Base-by-base conservation (phyloP, 768 basidiomycete species). In the Amanita fuliginea region DNA sequence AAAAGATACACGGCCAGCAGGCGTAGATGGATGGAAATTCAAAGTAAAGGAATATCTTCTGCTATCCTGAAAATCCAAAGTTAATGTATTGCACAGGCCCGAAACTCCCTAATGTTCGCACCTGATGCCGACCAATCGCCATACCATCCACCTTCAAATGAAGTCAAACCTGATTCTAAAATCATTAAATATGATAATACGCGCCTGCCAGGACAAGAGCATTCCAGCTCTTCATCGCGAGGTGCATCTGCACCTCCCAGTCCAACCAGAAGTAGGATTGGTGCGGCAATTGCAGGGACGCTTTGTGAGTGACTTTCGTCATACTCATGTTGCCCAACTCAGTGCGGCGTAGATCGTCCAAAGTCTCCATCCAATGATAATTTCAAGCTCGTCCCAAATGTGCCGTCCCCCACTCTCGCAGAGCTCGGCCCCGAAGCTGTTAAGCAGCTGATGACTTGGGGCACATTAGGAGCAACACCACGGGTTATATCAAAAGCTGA, bases 401-500 rank as follows among this genome's bases (percentile, higher is more conserved):
- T 95, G 8, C 95, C 96, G 3, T 90, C 93, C 0, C 93, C 93
- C 1, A 87, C 86, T 6, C 83, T 92, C 0, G 75, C 81, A 4
- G 73, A 88, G 58, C 76, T 97, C 41, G 89, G 88, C 0, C 79
- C 92, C 1, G 69, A 73, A 4, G 86, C 89, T 1, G 74, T 98
- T 46, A 91, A 92, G 59, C 84, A 97, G 56, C 77, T 99, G 13
- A 92, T 98, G 86, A 99, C 96, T 10, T 94, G 91, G 92, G 96
- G 96, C 1, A 93, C 91, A 10, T 72, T 98, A 19, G 80, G 83
- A 55, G 84, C 88, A 13, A 98, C 96, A 7, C 96, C 96, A 3
- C 83, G 95, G 47, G 75, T 96, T 4, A 76, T 98, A 55, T 80
- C 81, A 9, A 70, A 76, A 56, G 67, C 74, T 8, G 75, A 81